A percentile compares a stretch with the other conserved stretches of the same genome.
Evolutionary conservation across 1,139 yeast genomes (phyloP).

Genomic region (Diutina sp.): DNA sequence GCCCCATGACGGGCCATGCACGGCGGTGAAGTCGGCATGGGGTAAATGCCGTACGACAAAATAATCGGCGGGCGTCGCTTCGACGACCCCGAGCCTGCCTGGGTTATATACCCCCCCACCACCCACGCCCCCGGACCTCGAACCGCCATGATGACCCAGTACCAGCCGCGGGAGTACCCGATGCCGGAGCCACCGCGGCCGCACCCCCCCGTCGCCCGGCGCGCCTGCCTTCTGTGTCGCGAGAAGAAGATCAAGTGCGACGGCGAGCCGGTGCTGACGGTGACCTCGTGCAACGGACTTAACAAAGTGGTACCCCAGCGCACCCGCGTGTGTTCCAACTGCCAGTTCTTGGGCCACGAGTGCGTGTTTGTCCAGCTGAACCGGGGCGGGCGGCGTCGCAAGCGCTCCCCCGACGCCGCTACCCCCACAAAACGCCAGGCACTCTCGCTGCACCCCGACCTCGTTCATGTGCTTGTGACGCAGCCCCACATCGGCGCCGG

Average conservation of each 20-base stretch:
- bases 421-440: background rate
- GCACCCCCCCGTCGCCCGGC: constrained; percentile 31
- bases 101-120: background rate
- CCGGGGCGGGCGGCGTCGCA: constrained; percentile 45
- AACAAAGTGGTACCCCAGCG: constrained; percentile 5
- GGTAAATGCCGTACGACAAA: background rate
- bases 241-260: constrained; percentile 55
- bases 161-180: background rate
- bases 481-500: constrained; percentile 1
- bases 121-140: background rate
- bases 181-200: background rate
- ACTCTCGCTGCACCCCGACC: background rate
- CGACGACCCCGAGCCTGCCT: background rate
- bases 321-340: constrained; percentile 31
- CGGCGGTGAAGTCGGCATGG: background rate
- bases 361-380: constrained; percentile 49
- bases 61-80: background rate
- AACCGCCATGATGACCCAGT: background rate
- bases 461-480: background rate
- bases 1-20: background rate
- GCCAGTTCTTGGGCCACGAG: constrained; percentile 31
- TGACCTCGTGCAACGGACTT: constrained; percentile 7
- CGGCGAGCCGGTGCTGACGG: constrained; percentile 30
- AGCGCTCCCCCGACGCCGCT: constrained; percentile 7
- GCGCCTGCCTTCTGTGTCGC: constrained; percentile 51